Percentiles rank a stretch among this genome's conserved stretches.
Conservation (phyloP, 2,329 filamentous ascomycete genomes). For the Stemphylium beticola region DNA sequence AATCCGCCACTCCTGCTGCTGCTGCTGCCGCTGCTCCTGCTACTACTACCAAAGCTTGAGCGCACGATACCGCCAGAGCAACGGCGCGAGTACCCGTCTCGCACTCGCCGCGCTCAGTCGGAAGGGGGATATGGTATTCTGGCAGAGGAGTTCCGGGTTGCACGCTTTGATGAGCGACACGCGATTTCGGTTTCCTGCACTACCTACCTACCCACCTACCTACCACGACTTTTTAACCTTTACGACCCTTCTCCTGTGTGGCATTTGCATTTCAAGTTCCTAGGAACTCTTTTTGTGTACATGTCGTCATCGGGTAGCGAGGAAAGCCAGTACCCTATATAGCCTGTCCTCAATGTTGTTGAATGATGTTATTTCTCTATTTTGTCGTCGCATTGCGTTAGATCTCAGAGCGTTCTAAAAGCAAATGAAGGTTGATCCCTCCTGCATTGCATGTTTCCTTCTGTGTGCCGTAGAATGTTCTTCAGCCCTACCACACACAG, state of each 20-base stretch:
- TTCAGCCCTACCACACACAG: slow-evolving; percentile 20
- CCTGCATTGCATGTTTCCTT: background rate
- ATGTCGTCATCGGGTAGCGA: slow-evolving; percentile 19
- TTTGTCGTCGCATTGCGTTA: slow-evolving; percentile 2
- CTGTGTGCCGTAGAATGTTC: slow-evolving; percentile 13
- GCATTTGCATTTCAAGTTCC: slow-evolving; percentile 5
- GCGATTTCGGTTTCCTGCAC: slow-evolving; percentile 4
- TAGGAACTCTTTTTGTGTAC: slow-evolving; percentile 9
- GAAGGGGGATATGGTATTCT: background rate
- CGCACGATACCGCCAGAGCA: slow-evolving; percentile 3
- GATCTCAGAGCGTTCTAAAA: slow-evolving; percentile 2
- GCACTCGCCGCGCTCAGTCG: slow-evolving; percentile 14
- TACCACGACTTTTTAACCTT: background rate
- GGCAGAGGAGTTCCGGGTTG: slow-evolving; percentile 1
- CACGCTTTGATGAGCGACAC: slow-evolving; percentile 5
- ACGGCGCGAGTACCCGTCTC: slow-evolving; percentile 13
- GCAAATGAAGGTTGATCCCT: background rate
- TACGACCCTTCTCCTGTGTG: slow-evolving; percentile 11
- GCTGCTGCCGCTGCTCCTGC: background rate
- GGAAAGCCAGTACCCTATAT: slow-evolving; percentile 9
- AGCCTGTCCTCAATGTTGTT: slow-evolving; percentile 11
- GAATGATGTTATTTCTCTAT: background rate
- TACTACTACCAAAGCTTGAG: background rate
- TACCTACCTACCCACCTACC: slow-evolving; percentile 1
- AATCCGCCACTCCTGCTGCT: background rate